Evolutionary conservation across 495 filamentous ascomycete genomes (phyloP).

Genomic region (Annulohypoxylon maeteangense): DNA sequence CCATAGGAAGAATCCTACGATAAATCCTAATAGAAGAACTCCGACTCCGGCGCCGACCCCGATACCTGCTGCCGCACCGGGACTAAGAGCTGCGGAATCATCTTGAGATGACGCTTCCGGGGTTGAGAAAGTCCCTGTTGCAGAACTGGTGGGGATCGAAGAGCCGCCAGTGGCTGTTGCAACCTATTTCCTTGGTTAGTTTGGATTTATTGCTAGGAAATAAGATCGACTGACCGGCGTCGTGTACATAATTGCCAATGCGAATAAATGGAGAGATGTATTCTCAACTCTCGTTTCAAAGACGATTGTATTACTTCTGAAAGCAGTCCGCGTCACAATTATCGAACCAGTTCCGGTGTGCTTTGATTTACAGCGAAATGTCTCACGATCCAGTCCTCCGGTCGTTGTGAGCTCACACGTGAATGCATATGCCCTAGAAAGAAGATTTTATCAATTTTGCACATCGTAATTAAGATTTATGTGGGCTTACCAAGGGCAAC

Average conservation of each 20-base stretch:
- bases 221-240: conserved; percentile 36
- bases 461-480: not conserved
- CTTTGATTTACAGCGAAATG: conserved; percentile 34
- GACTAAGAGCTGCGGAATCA: not conserved
- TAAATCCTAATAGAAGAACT: conserved; percentile 17
- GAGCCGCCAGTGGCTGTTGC: conserved; percentile 9
- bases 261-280: conserved; percentile 40
- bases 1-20: not conserved
- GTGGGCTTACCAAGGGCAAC: conserved; percentile 43
- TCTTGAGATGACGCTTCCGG: not conserved
- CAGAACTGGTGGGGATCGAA: not conserved
- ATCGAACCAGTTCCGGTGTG: not conserved
- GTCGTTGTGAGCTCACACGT: conserved; percentile 10
- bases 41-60: conserved; percentile 25
- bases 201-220: not conserved
- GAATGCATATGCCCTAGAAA: conserved; percentile 26
- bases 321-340: conserved; percentile 23
- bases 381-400: not conserved
- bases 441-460: conserved; percentile 1
- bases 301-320: conserved; percentile 24
- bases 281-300: conserved; percentile 16
- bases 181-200: conserved; percentile 1
- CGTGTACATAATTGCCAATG: conserved; percentile 40
- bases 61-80: conserved; percentile 33
- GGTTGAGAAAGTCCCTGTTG: not conserved